Base-by-base conservation (phyloP, 768 basidiomycete species). In the Austroboletus festivus region DNA sequence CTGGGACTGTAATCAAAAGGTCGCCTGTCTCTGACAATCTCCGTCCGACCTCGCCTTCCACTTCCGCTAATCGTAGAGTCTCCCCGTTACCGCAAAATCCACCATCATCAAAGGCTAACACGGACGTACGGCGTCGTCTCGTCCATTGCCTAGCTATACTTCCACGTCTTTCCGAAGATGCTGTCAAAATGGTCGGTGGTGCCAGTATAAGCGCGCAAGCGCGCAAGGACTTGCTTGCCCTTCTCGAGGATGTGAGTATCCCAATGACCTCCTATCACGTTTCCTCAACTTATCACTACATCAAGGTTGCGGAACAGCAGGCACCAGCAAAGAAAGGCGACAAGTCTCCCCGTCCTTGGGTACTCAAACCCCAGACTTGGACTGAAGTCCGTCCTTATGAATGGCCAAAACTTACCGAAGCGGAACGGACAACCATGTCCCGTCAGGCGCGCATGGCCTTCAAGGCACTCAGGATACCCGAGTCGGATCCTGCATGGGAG, bases 341-440 rank as follows among this genome's bases (percentile, higher is more conserved):
- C 48, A 69, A 70, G 19, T 67, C 72, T 8, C 62, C 72, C 2
- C 69, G 71, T 48, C 57, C 54, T 1, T 89, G 83, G 74, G 58
- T 68, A 26, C 77, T 88, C 50, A 85, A 80, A 53, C 67, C 73
- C 20, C 59, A 65, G 18, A 68, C 78, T 3, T 89, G 86, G 86
- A 71, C 71, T 28, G 82, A 89, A 57, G 82, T 88, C 21, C 80
- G 84, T 6, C 87, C 87, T 0, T 81, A 74, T 48, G 83, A 81
- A 52, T 85, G 78, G 74, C 68, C 73, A 1, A 70, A 69, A 23
- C 69, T 85, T 22, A 68, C 70, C 3, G 76, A 78, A 23, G 42
- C 68, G 2, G 78, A 82, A 38, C 74, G 78, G 5, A 68, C 67
- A 8, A 56, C 51, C n/a, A 68, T 88, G 62, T 73, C 79, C 8